Evolutionary conservation across 2,329 filamentous ascomycete species (phyloP), one percentile per base, ranked within the genome.

Genomic region (Aphanoascus verrucosus): DNA sequence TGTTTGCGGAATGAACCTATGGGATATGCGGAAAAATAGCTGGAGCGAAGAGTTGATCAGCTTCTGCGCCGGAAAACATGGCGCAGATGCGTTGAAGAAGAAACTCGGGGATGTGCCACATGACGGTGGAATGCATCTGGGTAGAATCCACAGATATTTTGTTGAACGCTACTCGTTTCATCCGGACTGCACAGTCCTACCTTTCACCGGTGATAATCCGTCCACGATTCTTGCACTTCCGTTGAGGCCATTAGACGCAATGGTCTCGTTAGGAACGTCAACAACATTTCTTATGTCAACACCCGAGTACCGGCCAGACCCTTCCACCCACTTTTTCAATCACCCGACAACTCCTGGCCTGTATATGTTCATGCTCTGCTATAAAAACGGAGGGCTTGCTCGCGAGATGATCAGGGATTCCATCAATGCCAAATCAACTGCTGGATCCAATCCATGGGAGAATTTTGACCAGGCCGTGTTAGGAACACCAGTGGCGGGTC

Each of bases 281-380:
- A 96, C 91, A 1, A 98, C 93, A 2, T 96, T 97, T 75, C 81
- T 98, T 56, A 97, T 97, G 91, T 89, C 86, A 64, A 97, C 93
- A 3, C 83, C 88, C n/a, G 78, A 81, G 62, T 97, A 95, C 77
- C 84, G 84, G 67, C 88, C 93, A 1, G 85, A 96, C 65, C 86
- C 88, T 2, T 81, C 86, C 5, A 95, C 95, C 65, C 93, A 98
- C 74, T 95, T 97, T 77, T 94, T 97, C 80, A 95, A 96, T 74
- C 90, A 97, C 70, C 93, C 93, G 1, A 93, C 89, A 43, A 94
- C 88, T 0, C 74, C 83, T 0, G 88, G 86, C 1, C 80, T 96
- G 56, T 96, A 94, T 78, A 97, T 98, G 93, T 97, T 98, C 72
- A 98, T 98, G 93, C 82, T 98, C 35, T 98, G 93, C 77, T 98